Percentiles rank a stretch among this genome's conserved stretches.
Conservation (phyloP, 495 filamentous ascomycete genomes). For the Daldinia vernicosa region DNA sequence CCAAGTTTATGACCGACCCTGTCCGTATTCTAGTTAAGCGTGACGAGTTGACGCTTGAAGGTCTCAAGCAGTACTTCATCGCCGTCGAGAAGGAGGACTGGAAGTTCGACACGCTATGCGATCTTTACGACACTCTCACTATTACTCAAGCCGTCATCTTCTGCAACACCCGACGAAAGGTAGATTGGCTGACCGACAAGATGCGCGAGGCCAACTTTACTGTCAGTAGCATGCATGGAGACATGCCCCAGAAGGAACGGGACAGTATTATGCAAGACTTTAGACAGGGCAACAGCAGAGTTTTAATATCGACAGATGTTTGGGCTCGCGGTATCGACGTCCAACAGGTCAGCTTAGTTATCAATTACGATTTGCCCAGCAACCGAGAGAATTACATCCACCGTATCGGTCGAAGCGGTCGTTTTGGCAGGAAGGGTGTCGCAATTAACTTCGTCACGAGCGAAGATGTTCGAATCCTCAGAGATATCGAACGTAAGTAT, state of each 20-base stretch:
- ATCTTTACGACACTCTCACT: conserved; percentile 98
- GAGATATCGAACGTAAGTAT: conserved; percentile 87
- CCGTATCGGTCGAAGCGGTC: conserved; percentile 92
- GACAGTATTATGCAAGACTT: conserved; percentile 99
- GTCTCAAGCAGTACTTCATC: conserved; percentile 99
- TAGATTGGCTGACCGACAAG: conserved; percentile 99
- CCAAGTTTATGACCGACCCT: conserved; percentile 99
- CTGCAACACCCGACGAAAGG: conserved; percentile 99
- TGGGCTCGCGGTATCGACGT: conserved; percentile 99
- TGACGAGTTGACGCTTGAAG: conserved; percentile 98
- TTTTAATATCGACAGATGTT: conserved; percentile 97
- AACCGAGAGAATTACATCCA: conserved; percentile 99
- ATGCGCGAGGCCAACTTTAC: conserved; percentile 98
- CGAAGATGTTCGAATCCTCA: conserved; percentile 96
- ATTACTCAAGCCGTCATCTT: conserved; percentile 99
- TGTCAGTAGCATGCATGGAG: conserved; percentile 97
- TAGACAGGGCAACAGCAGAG: conserved; percentile 92
- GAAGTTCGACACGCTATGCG: conserved; percentile 99
- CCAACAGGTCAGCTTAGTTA: conserved; percentile 98
- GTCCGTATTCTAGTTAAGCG: conserved; percentile 99
- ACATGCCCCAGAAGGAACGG: conserved; percentile 97
- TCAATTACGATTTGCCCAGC: conserved; percentile 98
- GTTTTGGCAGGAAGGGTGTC: conserved; percentile 98
- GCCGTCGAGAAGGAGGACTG: conserved; percentile 99
- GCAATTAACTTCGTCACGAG: conserved; percentile 99